Evolutionary conservation across 2,329 filamentous ascomycete genomes (phyloP).

Genomic region (Diaporthe longicolla): DNA sequence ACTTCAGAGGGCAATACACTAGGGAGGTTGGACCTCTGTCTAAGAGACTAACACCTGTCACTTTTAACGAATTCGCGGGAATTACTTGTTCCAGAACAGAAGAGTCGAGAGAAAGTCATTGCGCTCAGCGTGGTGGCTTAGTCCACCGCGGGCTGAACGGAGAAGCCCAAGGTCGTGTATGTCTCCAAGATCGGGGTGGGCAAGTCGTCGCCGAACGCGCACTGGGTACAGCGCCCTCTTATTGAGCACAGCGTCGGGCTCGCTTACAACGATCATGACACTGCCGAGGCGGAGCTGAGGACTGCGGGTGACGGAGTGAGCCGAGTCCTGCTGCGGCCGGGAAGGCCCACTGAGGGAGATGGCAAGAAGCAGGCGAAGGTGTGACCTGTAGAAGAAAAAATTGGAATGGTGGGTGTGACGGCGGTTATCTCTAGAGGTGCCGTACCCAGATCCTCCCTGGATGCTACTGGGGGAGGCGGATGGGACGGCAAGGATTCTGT

Average conservation of each 20-base stretch:
- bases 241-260: conserved; percentile 24
- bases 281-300: conserved; percentile 18
- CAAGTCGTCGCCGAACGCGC: conserved; percentile 16
- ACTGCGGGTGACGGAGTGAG: not conserved
- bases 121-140: too few species aligned
- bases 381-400: conserved; percentile 11
- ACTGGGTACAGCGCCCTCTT: conserved; percentile 18
- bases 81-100: too few species aligned
- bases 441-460: not conserved
- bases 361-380: conserved; percentile 6
- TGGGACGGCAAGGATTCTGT: conserved; percentile 25
- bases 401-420: conserved; percentile 23
- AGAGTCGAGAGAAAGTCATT: too few species aligned
- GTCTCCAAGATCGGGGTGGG: conserved; percentile 25
- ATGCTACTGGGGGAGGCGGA: conserved; percentile 5
- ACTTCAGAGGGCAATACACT: too few species aligned
- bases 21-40: too few species aligned
- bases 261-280: conserved; percentile 15
- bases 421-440: not conserved
- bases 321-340: conserved; percentile 12
- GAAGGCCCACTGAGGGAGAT: conserved; percentile 7
- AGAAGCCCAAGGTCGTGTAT: conserved; percentile 23
- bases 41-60: too few species aligned
- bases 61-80: too few species aligned
- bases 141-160: not conserved